These are phyloP conservation scores for Fusarium palustre DNA, from an alignment of 2,329 filamentous ascomycete species.

Conservation along the genomic window DNA sequence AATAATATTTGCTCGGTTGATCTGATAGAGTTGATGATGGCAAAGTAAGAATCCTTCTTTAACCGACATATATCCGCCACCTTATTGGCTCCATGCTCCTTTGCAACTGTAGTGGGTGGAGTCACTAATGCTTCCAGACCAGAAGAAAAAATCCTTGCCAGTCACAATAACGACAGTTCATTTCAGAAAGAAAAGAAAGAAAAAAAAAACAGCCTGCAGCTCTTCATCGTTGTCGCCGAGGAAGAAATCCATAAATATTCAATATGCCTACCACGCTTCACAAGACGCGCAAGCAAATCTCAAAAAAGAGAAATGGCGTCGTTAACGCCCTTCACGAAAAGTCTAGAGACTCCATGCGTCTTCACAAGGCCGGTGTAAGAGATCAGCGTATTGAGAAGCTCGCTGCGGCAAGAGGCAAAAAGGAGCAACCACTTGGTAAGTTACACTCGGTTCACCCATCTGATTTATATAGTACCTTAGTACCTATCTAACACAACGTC, in stretches of 20 bases:
- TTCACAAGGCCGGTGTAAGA: slow-evolving; percentile 82
- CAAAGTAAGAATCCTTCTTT: slow-evolving; percentile 12
- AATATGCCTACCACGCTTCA: slow-evolving; percentile 81
- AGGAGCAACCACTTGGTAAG: slow-evolving; percentile 75
- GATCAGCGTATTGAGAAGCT: slow-evolving; percentile 85
- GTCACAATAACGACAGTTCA: slow-evolving; percentile 13
- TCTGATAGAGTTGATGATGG: not conserved
- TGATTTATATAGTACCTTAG: not conserved
- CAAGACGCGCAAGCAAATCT: slow-evolving; percentile 90
- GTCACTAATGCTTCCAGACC: slow-evolving; percentile 20
- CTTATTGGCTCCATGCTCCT: slow-evolving; percentile 2
- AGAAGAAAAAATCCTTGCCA: slow-evolving; percentile 36
- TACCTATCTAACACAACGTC: slow-evolving; percentile 16
- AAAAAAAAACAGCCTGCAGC: slow-evolving; percentile 17
- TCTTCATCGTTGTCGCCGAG: slow-evolving; percentile 3
- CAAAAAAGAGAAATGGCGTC: slow-evolving; percentile 83
- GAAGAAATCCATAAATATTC: slow-evolving; percentile 14
- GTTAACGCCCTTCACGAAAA: slow-evolving; percentile 85
- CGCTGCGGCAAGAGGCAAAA: slow-evolving; percentile 75
- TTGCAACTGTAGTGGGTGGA: slow-evolving; percentile 28
- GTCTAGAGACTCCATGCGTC: slow-evolving; percentile 84
- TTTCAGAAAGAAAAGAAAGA: slow-evolving; percentile 1
- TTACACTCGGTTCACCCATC: slow-evolving; percentile 50
- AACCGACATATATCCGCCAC: slow-evolving; percentile 35
- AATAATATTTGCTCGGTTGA: not conserved